Evolutionary conservation across 495 filamentous ascomycete genomes (phyloP).

Genomic region (Podospora sp.): DNA sequence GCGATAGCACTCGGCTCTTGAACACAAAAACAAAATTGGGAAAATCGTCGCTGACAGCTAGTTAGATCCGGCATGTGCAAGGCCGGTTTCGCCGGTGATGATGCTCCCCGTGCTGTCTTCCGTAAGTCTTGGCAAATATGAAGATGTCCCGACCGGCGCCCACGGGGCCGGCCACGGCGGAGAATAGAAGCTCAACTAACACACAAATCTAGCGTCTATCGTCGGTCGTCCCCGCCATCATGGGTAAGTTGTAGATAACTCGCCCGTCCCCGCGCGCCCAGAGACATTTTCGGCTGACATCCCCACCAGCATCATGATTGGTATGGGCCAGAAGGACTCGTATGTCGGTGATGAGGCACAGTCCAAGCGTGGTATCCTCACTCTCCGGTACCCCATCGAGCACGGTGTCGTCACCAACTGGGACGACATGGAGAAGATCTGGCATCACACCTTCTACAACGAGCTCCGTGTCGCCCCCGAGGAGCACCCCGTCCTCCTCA

Average conservation of each 20-base stretch:
- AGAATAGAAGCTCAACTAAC: slow-evolving; percentile 24
- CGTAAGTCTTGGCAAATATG: slow-evolving; percentile 72
- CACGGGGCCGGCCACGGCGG: neutral
- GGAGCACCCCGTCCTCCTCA: slow-evolving; percentile 99
- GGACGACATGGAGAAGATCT: slow-evolving; percentile 99
- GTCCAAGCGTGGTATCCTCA: slow-evolving; percentile 99
- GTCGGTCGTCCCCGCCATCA: slow-evolving; percentile 99
- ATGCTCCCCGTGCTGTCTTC: slow-evolving; percentile 99
- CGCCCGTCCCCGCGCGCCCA: neutral
- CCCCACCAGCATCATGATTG: slow-evolving; percentile 93
- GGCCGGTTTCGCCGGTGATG: slow-evolving; percentile 99
- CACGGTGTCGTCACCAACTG: slow-evolving; percentile 99
- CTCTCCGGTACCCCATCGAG: slow-evolving; percentile 98
- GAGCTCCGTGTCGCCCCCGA: slow-evolving; percentile 99
- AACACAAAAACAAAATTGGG: slow-evolving; percentile 12
- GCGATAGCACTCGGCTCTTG: slow-evolving; percentile 7
- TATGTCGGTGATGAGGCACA: slow-evolving; percentile 99
- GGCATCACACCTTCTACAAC: slow-evolving; percentile 99
- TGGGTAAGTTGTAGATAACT: slow-evolving; percentile 70
- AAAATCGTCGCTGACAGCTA: slow-evolving; percentile 51
- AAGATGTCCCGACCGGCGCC: slow-evolving; percentile 1
- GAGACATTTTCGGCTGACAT: slow-evolving; percentile 24
- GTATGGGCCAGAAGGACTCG: slow-evolving; percentile 99
- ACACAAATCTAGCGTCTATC: slow-evolving; percentile 76
- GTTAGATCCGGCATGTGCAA: slow-evolving; percentile 99